Conservation (phyloP, 2,329 filamentous ascomycete genomes). For the Corynespora cassiicola region DNA sequence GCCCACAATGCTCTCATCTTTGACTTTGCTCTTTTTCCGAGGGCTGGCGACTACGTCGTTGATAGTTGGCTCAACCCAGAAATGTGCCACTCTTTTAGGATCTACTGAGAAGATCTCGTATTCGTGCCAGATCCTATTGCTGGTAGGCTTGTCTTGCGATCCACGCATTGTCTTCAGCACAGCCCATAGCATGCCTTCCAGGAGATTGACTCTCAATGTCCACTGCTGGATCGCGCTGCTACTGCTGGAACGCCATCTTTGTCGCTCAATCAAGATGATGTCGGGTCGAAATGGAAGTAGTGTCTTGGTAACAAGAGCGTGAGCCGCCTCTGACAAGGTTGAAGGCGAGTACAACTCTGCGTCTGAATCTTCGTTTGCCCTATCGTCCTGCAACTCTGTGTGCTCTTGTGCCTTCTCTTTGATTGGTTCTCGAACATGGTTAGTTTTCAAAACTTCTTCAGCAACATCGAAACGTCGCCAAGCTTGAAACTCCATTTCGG, state of each 20-base stretch:
- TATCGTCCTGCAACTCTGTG: not conserved
- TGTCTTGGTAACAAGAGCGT: conserved; percentile 57
- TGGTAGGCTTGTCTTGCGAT: conserved; percentile 8
- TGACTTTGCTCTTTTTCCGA: not conserved
- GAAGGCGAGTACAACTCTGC: conserved; percentile 59
- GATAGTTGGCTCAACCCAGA: conserved; percentile 47
- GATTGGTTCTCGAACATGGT: not conserved
- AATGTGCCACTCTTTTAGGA: conserved; percentile 45
- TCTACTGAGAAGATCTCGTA: conserved; percentile 36
- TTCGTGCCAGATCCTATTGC: not conserved
- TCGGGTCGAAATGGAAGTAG: conserved; percentile 65
- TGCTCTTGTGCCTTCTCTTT: conserved; percentile 6
- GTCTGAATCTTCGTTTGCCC: conserved; percentile 8
- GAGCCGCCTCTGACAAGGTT: conserved; percentile 62
- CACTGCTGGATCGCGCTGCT: conserved; percentile 75
- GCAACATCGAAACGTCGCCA: conserved; percentile 42
- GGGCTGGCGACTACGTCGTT: too few species aligned
- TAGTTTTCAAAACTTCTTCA: conserved; percentile 14
- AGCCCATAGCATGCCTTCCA: conserved; percentile 83
- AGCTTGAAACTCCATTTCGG: conserved; percentile 30
- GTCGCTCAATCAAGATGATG: conserved; percentile 73
- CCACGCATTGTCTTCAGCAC: conserved; percentile 62
- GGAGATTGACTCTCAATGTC: conserved; percentile 81
- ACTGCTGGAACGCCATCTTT: conserved; percentile 70
- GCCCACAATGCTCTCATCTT: not conserved